These are phyloP conservation scores for Pyrenophora graminea DNA, from an alignment of 2,329 filamentous ascomycete genomes.

Conservation along the genomic window DNA sequence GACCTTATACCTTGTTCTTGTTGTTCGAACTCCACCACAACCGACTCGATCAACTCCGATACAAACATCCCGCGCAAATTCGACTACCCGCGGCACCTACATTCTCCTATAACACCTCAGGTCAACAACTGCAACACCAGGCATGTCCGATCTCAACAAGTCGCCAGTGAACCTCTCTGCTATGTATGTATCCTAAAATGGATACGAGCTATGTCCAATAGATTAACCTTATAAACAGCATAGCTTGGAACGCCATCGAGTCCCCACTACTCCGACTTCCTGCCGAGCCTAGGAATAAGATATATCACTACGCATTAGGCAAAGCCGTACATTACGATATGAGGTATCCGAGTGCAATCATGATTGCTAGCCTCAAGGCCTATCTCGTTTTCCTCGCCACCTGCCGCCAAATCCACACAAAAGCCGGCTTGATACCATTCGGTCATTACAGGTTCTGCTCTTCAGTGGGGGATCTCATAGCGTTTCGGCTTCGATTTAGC, in stretches of 20 bases:
- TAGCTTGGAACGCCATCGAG: background rate
- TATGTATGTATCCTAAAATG: background rate
- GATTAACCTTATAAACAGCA: background rate
- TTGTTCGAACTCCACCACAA: too few relatives aligned
- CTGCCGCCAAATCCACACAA: background rate
- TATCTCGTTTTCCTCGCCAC: background rate
- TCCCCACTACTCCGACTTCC: slow-evolving; percentile 9
- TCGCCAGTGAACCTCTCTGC: background rate
- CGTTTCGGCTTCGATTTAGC: too few relatives aligned
- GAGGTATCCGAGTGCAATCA: background rate
- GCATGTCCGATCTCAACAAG: background rate
- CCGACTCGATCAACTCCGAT: too few relatives aligned
- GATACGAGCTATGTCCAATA: background rate
- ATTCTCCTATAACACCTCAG: too few relatives aligned
- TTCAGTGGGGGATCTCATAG: too few relatives aligned
- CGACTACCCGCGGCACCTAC: too few relatives aligned
- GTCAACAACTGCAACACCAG: too few relatives aligned
- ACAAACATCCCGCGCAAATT: too few relatives aligned
- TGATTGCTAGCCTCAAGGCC: background rate
- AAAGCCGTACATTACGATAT: background rate
- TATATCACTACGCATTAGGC: slow-evolving; percentile 1
- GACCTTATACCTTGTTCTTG: too few relatives aligned
- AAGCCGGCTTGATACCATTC: background rate
- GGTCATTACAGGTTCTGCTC: too few relatives aligned
- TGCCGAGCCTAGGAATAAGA: slow-evolving; percentile 6